A percentile compares a stretch with the other conserved stretches of the same genome.
These are phyloP conservation scores for Globisporangium splendens DNA, from an alignment of 352 stramenopile species.

Conservation along the genomic window DNA sequence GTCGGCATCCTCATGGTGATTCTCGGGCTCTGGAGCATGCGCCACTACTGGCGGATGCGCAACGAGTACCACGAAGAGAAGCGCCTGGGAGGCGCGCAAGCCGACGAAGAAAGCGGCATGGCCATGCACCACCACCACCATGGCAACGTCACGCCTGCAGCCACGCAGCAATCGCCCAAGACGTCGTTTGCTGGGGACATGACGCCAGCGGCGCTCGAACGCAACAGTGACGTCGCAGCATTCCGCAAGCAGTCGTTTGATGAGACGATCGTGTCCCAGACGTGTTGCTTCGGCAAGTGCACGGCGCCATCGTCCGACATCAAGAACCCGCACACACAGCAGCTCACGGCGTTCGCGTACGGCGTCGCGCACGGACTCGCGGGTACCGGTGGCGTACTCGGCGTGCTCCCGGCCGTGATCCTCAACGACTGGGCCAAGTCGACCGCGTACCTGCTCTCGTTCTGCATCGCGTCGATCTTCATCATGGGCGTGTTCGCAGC, in stretches of 20 bases:
- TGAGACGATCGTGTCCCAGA: slow-evolving; percentile 29
- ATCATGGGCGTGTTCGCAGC: slow-evolving; percentile 86
- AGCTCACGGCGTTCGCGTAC: slow-evolving; percentile 54
- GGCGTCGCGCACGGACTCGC: slow-evolving; percentile 77
- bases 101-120: background rate
- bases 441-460: slow-evolving; percentile 70
- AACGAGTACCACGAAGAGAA: slow-evolving; percentile 29
- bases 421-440: slow-evolving; percentile 61
- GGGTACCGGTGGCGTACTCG: slow-evolving; percentile 49
- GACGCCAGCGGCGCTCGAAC: background rate
- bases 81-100: slow-evolving; percentile 1
- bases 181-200: background rate
- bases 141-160: background rate
- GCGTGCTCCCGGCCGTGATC: slow-evolving; percentile 76
- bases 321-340: slow-evolving; percentile 41
- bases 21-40: slow-evolving; percentile 37
- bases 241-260: slow-evolving; percentile 26
- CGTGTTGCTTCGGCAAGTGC: slow-evolving; percentile 41
- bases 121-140: background rate
- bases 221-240: slow-evolving; percentile 1
- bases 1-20: slow-evolving; percentile 60
- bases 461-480: slow-evolving; percentile 81
- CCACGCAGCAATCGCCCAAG: slow-evolving; percentile 4
- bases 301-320: slow-evolving; percentile 36
- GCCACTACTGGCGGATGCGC: slow-evolving; percentile 37